Evolutionary conservation across 306 rosid species (phyloP).

Genomic region (Pyrus pyrifolia): DNA sequence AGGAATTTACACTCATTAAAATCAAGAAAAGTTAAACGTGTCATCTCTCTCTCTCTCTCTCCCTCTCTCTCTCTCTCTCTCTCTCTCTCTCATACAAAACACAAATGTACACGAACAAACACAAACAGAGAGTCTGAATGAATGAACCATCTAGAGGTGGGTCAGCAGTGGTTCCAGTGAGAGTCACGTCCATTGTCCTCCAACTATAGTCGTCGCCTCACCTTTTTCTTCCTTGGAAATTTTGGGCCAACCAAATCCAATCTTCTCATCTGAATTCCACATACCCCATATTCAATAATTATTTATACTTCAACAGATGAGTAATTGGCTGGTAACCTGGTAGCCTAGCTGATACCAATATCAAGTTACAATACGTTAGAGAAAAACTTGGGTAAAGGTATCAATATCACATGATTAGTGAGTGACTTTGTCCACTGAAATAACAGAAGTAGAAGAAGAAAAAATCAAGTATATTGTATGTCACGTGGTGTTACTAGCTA

Average conservation of each 20-base stretch:
- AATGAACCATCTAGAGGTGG: constrained; percentile 32
- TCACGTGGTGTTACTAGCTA: too few relatives aligned
- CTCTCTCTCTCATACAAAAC: constrained; percentile 3
- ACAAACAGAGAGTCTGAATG: constrained; percentile 11
- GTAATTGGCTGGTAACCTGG: neutral
- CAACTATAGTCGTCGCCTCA: constrained; percentile 7
- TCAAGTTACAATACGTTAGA: neutral
- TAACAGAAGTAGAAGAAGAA: too few relatives aligned
- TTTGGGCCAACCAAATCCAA: constrained; percentile 39
- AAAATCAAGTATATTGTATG: too few relatives aligned
- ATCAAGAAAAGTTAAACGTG: constrained; percentile 34
- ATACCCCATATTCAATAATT: neutral
- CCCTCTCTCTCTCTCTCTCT: neutral
- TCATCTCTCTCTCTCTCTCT: constrained; percentile 11
- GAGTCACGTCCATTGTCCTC: constrained; percentile 39
- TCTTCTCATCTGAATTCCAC: constrained; percentile 34
- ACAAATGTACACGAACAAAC: constrained; percentile 17
- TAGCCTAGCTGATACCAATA: constrained; percentile 9
- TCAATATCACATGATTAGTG: neutral
- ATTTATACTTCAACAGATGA: neutral
- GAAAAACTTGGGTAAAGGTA: neutral
- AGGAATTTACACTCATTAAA: constrained; percentile 31
- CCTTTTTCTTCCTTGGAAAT: constrained; percentile 35
- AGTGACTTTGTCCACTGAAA: neutral
- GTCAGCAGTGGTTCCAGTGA: constrained; percentile 17